Evolutionary conservation across 352 stramenopile genomes (phyloP).

Genomic region (Globisporangium megalacanthum): DNA sequence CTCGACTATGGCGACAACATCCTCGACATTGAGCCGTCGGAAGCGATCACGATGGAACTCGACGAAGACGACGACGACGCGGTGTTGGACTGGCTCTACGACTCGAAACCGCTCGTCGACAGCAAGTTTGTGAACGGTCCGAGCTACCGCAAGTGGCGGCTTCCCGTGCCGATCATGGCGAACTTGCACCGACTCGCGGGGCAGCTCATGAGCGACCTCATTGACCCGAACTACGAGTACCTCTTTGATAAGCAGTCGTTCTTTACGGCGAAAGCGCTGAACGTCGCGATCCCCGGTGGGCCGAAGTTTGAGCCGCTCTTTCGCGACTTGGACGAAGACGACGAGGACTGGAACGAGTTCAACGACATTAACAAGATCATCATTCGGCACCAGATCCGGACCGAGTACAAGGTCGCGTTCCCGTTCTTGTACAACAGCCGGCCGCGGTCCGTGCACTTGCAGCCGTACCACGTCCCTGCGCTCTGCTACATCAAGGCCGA

Average conservation of each 20-base stretch:
- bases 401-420: slow-evolving; percentile 99
- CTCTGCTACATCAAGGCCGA: slow-evolving; percentile 97
- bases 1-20: slow-evolving; percentile 97
- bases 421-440: slow-evolving; percentile 99
- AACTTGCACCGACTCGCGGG: slow-evolving; percentile 96
- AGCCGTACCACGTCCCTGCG: slow-evolving; percentile 95
- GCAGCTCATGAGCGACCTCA: slow-evolving; percentile 95
- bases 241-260: slow-evolving; percentile 96
- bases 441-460: slow-evolving; percentile 92
- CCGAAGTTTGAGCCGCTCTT: slow-evolving; percentile 99
- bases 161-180: slow-evolving; percentile 97
- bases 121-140: slow-evolving; percentile 96
- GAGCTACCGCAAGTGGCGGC: slow-evolving; percentile 96
- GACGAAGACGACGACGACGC: slow-evolving; percentile 93
- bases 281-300: slow-evolving; percentile 98
- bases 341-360: slow-evolving; percentile 99
- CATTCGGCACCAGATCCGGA: slow-evolving; percentile 98
- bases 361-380: slow-evolving; percentile 99
- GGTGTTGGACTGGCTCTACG: slow-evolving; percentile 98
- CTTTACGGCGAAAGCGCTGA: slow-evolving; percentile 99
- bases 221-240: slow-evolving; percentile 96
- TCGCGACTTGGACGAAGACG: slow-evolving; percentile 96
- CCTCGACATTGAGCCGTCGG: slow-evolving; percentile 94
- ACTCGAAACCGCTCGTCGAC: slow-evolving; percentile 91
- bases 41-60: slow-evolving; percentile 97